phyloP scores from a whole-genome alignment of 768 basidiomycete species.

The Russula sp. region DNA sequence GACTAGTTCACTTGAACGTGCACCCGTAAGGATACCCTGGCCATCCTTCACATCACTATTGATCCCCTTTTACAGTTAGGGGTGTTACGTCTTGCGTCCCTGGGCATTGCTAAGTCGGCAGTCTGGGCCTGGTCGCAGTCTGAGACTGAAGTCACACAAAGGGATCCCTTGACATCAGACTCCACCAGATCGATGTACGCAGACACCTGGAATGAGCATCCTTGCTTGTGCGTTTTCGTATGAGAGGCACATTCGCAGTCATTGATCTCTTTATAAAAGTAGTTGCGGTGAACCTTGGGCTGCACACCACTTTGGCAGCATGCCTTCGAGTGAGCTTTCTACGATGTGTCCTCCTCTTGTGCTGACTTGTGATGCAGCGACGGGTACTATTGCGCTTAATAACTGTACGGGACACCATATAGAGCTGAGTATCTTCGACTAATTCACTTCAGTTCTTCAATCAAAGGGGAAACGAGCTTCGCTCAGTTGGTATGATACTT shows the following conservation, averaged over 20 bases:
- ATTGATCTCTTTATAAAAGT: conserved; percentile 13
- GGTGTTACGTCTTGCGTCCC: conserved; percentile 9
- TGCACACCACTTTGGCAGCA: neutral
- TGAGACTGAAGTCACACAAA: conserved; percentile 6
- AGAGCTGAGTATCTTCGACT: neutral
- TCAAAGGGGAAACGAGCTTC: conserved; percentile 27
- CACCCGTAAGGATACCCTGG: conserved; percentile 1
- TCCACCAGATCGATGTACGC: conserved; percentile 10
- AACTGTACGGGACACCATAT: conserved; percentile 16
- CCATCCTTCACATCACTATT: conserved; percentile 14
- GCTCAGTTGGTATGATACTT: conserved; percentile 39
- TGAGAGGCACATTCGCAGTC: neutral
- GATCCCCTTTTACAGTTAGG: conserved; percentile 15
- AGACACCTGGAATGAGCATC: neutral
- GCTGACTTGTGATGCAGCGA: conserved; percentile 14
- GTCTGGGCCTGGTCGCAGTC: conserved; percentile 5
- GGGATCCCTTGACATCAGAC: conserved; percentile 6
- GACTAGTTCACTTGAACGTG: conserved; percentile 6
- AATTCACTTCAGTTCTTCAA: conserved; percentile 35
- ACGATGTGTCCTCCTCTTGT: neutral
- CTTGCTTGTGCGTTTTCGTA: conserved; percentile 4
- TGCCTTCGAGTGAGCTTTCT: conserved; percentile 17
- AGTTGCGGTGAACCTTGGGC: neutral
- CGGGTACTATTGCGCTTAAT: conserved; percentile 23
- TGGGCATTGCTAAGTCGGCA: conserved; percentile 6